These are phyloP conservation scores for Plicaturopsis crispa DNA, from an alignment of 768 basidiomycete genomes.

Conservation along the genomic window DNA sequence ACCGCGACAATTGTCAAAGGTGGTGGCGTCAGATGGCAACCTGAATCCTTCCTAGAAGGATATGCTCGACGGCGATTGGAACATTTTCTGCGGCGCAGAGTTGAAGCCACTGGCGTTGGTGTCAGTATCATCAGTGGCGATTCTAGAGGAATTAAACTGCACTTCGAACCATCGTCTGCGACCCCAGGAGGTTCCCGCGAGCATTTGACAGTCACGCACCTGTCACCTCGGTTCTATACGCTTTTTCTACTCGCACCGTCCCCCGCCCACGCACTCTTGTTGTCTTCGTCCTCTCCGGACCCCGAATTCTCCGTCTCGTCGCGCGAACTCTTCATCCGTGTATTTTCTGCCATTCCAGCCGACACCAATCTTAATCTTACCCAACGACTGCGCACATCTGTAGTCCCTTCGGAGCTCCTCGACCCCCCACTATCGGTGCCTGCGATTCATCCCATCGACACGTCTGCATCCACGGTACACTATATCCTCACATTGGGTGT, in stretches of 20 bases:
- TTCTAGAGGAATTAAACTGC: slow-evolving; percentile 13
- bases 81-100: slow-evolving; percentile 26
- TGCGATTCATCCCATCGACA: slow-evolving; percentile 21
- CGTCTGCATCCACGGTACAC: slow-evolving; percentile 7
- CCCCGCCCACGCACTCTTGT: slow-evolving; percentile 24
- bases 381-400: slow-evolving; percentile 5
- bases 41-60: slow-evolving; percentile 19
- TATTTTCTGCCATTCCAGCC: slow-evolving; percentile 19
- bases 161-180: slow-evolving; percentile 5
- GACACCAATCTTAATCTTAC: neutral
- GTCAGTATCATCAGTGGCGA: slow-evolving; percentile 33
- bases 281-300: neutral
- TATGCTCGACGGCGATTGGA: slow-evolving; percentile 17
- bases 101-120: slow-evolving; percentile 22
- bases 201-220: slow-evolving; percentile 31
- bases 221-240: slow-evolving; percentile 40
- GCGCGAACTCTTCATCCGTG: slow-evolving; percentile 23
- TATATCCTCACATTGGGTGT: too few species aligned
- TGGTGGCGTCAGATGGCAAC: slow-evolving; percentile 28
- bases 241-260: slow-evolving; percentile 37
- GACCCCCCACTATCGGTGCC: slow-evolving; percentile 11
- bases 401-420: slow-evolving; percentile 8
- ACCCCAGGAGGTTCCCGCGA: neutral
- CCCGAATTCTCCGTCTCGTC: slow-evolving; percentile 7
- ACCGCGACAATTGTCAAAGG: neutral